Conservation (phyloP, 2,329 filamentous ascomycete species). For the Aureobasidium namibiae region DNA sequence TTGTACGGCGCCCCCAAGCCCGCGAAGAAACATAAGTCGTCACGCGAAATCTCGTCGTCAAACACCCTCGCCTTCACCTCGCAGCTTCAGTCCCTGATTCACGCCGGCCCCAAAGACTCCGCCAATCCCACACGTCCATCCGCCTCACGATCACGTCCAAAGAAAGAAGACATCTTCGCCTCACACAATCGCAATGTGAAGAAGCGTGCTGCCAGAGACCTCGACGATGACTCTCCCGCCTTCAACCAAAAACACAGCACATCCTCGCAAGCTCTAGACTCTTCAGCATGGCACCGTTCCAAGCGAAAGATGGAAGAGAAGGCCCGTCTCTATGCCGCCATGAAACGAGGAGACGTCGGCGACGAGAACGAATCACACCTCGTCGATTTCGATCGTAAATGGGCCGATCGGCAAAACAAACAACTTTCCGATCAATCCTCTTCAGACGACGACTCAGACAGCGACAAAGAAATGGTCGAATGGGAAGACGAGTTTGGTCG, state of each 20-base stretch:
- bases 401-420: constrained; percentile 43
- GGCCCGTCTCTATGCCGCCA: constrained; percentile 73
- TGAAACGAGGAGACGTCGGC: constrained; percentile 77
- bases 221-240: constrained; percentile 44
- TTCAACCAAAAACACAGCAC: constrained; percentile 56
- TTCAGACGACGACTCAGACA: constrained; percentile 29
- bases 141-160: constrained; percentile 45
- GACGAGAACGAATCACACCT: constrained; percentile 56
- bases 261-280: constrained; percentile 55
- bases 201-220: constrained; percentile 55
- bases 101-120: constrained; percentile 34
- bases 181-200: constrained; percentile 54
- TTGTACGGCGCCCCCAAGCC: constrained; percentile 69
- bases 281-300: constrained; percentile 53
- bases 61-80: constrained; percentile 79
- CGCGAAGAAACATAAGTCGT: constrained; percentile 48
- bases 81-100: constrained; percentile 74
- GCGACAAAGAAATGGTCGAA: constrained; percentile 61
- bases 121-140: constrained; percentile 33
- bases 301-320: constrained; percentile 85
- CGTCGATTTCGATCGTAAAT: constrained; percentile 94
- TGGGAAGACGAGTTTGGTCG: constrained; percentile 90
- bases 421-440: constrained; percentile 32
- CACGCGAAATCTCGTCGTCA: constrained; percentile 60
- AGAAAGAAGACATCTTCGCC: constrained; percentile 62